Base-by-base conservation (phyloP, 2,329 filamentous ascomycete species). In the Ophiocordyceps camponoti-floridani region DNA sequence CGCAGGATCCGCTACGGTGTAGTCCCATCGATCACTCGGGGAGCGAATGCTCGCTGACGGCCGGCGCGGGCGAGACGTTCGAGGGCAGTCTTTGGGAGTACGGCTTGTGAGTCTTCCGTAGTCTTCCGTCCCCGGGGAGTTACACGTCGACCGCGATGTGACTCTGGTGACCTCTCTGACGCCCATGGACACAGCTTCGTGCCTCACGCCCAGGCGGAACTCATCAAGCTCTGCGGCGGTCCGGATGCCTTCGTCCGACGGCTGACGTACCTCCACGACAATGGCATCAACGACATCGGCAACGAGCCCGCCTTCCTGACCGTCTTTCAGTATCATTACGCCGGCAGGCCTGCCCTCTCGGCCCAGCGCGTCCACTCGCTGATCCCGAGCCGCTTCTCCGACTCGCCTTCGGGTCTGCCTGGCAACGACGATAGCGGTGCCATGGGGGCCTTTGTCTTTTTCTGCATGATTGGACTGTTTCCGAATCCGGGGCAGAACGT, bases 11-110 rank as follows among this genome's bases (percentile, higher is more conserved):
- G 0, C 68, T 82, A 8, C 69, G 69, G 49, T 84, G 80, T 60
- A 70, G 65, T 51, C 66, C 67, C 40, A 59, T 66, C 16, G 68
- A 81, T 44, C 64, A 65, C 11, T 16, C n/a, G 14, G 65, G 62
- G 7, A 77, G 71, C 1, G 64, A 68, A 41, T 84, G 81, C 58
- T 73, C 68, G 4, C 69, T 79, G 1, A 65, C 81, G 40, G 67
- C 73, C 47, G 72, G 66, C 2, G 78, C 73, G 0, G 68, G 72
- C 7, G 82, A 86, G 58, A 85, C 81, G 0, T 86, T 82, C 51
- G 82, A 87, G 56, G 77, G 74, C 40, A 79, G 73, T 47, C 65
- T 74, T 1, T 87, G 82, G 82, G 73, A 84, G 45, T 86, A 86
- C 54, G 75, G 74, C 14, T 86, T 84, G 69, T 75, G 53, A 50